A percentile compares a stretch with the other conserved stretches of the same genome.
phyloP scores from a whole-genome alignment of 805 yeast species.

The Grigorovia transvaalensis region DNA sequence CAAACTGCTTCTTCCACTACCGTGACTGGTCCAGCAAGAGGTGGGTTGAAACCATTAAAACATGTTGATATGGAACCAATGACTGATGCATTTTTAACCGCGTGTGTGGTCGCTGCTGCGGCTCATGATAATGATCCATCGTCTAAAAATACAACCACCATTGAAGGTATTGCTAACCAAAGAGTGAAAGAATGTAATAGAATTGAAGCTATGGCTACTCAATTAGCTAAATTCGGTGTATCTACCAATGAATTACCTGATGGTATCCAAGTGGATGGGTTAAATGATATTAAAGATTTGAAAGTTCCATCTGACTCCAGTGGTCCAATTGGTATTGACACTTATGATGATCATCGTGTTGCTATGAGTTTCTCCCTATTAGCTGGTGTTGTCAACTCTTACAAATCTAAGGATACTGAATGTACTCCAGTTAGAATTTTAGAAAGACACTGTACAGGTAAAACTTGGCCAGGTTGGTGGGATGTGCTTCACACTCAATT shows the following conservation, averaged over 20 bases:
- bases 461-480: slow-evolving; percentile 99
- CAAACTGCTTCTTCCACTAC: slow-evolving; percentile 85
- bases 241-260: slow-evolving; percentile 75
- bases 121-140: slow-evolving; percentile 44
- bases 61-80: slow-evolving; percentile 96
- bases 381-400: slow-evolving; percentile 50
- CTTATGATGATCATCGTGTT: slow-evolving; percentile 95
- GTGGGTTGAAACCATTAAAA: slow-evolving; percentile 56
- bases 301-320: slow-evolving; percentile 43
- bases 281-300: slow-evolving; percentile 37
- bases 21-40: slow-evolving; percentile 77
- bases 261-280: slow-evolving; percentile 81
- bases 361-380: slow-evolving; percentile 93
- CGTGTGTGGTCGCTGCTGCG: slow-evolving; percentile 93
- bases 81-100: slow-evolving; percentile 98
- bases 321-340: slow-evolving; percentile 41
- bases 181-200: slow-evolving; percentile 96
- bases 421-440: slow-evolving; percentile 54
- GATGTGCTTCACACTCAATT: slow-evolving; percentile 69
- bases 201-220: slow-evolving; percentile 86
- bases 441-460: slow-evolving; percentile 88
- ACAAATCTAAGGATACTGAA: slow-evolving; percentile 9
- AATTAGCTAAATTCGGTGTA: slow-evolving; percentile 87
- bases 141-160: slow-evolving; percentile 48
- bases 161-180: slow-evolving; percentile 95